Conservation (phyloP, 140 eudicot genomes). For the Cichorium intybus region DNA sequence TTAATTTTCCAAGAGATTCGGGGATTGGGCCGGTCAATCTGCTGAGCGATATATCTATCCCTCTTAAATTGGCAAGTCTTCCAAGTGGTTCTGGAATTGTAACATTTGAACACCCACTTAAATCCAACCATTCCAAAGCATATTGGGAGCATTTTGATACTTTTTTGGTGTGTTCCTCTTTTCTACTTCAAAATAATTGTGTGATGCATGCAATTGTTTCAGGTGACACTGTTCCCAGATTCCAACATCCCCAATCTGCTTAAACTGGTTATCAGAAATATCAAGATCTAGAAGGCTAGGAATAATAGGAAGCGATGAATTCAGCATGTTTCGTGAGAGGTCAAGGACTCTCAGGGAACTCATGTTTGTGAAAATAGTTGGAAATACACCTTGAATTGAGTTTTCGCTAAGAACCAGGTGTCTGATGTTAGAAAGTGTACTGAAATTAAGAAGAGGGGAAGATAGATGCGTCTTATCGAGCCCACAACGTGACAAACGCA, state of each 20-base stretch:
- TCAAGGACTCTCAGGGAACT: conserved; percentile 8
- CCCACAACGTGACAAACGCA: too few relatives aligned
- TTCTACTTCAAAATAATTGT: too few relatives aligned
- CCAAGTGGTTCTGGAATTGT: conserved; percentile 1
- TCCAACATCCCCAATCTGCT: not conserved
- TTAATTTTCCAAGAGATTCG: not conserved
- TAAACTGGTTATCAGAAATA: not conserved
- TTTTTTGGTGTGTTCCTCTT: too few relatives aligned
- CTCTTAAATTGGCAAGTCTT: not conserved
- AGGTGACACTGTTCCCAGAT: too few relatives aligned
- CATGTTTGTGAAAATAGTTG: not conserved
- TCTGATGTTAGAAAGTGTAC: too few relatives aligned
- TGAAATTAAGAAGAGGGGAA: too few relatives aligned
- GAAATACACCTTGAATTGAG: not conserved
- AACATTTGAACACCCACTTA: not conserved
- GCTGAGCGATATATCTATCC: not conserved
- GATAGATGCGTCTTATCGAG: too few relatives aligned
- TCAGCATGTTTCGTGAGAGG: conserved; percentile 1
- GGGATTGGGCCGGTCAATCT: not conserved
- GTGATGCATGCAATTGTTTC: too few relatives aligned
- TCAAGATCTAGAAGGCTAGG: conserved; percentile 1
- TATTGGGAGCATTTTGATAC: too few relatives aligned
- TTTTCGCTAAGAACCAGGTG: too few relatives aligned
- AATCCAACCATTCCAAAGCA: too few relatives aligned
- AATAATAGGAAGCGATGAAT: not conserved